A percentile compares a stretch with the other conserved stretches of the same genome.
phyloP scores from a whole-genome alignment of 352 stramenopile genomes.

The Saprolegnia parasitica region DNA sequence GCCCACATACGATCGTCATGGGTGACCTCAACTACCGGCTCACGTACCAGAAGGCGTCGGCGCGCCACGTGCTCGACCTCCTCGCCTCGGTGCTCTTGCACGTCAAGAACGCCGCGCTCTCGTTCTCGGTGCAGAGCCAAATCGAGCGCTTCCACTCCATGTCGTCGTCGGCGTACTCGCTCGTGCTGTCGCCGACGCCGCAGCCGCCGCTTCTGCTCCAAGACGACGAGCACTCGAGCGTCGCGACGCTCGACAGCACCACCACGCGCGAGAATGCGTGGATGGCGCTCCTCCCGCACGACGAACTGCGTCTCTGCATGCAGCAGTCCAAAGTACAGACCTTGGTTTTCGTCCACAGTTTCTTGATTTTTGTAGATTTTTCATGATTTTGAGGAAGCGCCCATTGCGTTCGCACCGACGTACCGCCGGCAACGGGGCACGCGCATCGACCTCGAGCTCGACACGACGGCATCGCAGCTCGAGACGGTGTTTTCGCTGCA shows the following conservation, averaged over 20 bases:
- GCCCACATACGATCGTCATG: slow-evolving; percentile 86
- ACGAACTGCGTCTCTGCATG: slow-evolving; percentile 62
- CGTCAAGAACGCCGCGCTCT: background rate
- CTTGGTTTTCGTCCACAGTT: too few species aligned
- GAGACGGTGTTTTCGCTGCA: slow-evolving; percentile 52
- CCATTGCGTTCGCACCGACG: slow-evolving; percentile 70
- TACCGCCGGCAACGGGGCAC: slow-evolving; percentile 69
- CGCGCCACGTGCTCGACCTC: slow-evolving; percentile 20
- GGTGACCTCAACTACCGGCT: slow-evolving; percentile 89
- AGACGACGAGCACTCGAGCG: background rate
- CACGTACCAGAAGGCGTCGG: slow-evolving; percentile 32
- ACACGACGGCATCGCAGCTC: background rate
- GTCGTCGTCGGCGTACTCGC: slow-evolving; percentile 11
- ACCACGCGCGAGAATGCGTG: slow-evolving; percentile 28
- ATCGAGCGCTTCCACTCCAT: slow-evolving; percentile 3
- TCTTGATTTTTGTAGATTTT: too few species aligned
- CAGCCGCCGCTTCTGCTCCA: background rate
- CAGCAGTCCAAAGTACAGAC: slow-evolving; percentile 20
- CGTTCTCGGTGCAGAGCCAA: background rate
- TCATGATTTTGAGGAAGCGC: slow-evolving; percentile 65
- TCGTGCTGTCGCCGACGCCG: background rate
- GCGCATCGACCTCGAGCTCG: slow-evolving; percentile 29
- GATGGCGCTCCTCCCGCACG: slow-evolving; percentile 43
- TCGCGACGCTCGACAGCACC: background rate
- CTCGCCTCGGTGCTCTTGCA: background rate